A percentile compares a stretch with the other conserved stretches of the same genome.
phyloP scores from a whole-genome alignment of 257 asterid species.

The Dorcoceras hygrometricum region DNA sequence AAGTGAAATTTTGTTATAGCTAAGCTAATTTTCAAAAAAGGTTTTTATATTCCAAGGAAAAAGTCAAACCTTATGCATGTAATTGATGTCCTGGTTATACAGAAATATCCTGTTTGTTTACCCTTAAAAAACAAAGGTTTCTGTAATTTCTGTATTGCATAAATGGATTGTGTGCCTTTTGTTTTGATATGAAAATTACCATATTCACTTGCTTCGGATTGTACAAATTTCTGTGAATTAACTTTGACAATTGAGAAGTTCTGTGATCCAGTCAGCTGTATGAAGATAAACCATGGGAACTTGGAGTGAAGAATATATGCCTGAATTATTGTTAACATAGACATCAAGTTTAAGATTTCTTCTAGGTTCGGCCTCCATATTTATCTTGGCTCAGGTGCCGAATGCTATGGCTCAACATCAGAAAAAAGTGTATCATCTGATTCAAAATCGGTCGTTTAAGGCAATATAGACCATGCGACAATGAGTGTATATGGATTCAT shows the following conservation, averaged over 20 bases:
- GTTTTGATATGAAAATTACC: background rate
- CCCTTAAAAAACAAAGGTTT: background rate
- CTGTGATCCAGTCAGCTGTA: constrained; percentile 3
- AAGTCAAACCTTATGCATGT: constrained; percentile 4
- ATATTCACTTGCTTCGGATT: no score
- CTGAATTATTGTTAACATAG: constrained; percentile 3
- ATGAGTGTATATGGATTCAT: background rate
- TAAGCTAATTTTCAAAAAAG: constrained; percentile 15
- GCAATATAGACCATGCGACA: background rate
- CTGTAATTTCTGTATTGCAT: background rate
- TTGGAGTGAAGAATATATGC: constrained; percentile 10
- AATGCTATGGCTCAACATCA: background rate
- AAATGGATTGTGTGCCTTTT: constrained; percentile 1
- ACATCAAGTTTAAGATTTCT: constrained; percentile 7
- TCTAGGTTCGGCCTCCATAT: constrained; percentile 20
- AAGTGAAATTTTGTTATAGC: constrained; percentile 8
- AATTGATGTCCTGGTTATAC: background rate
- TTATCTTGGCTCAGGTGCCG: background rate
- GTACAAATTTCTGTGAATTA: background rate
- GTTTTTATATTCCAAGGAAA: constrained; percentile 9
- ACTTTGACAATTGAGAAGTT: constrained; percentile 3
- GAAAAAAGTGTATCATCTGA: background rate
- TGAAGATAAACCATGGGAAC: constrained; percentile 1
- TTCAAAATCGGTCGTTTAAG: background rate
- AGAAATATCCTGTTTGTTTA: constrained; percentile 4